Conservation (phyloP, 2,329 filamentous ascomycete species). For the Coniochaeta hoffmannii region DNA sequence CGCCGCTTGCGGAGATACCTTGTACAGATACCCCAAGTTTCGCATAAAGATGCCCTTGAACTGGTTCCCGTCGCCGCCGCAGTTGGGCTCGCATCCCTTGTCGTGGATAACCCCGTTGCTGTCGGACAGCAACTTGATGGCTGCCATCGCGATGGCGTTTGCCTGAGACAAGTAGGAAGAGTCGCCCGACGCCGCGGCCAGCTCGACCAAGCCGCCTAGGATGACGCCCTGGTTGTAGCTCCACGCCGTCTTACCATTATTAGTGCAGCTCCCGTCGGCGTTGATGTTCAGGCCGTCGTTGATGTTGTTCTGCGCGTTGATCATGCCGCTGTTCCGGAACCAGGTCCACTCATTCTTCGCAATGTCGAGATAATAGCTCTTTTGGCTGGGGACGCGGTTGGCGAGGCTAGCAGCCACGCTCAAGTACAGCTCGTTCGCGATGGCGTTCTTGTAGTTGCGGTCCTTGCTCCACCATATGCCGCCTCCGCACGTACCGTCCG, state of each 20-base stretch:
- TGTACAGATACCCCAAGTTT: conserved; percentile 51
- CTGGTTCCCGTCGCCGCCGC: conserved; percentile 44
- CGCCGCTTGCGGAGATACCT: conserved; percentile 36
- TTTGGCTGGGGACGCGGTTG: conserved; percentile 30
- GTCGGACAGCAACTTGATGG: conserved; percentile 34
- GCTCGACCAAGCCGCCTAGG: conserved; percentile 43
- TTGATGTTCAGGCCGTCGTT: conserved; percentile 43
- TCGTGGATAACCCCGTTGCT: conserved; percentile 43
- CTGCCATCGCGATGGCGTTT: conserved; percentile 41
- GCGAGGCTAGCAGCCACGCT: conserved; percentile 44
- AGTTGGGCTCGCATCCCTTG: conserved; percentile 40
- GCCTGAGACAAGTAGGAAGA: conserved; percentile 30
- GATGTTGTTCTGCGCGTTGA: conserved; percentile 40
- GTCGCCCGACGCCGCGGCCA: conserved; percentile 35
- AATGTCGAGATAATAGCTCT: conserved; percentile 34
- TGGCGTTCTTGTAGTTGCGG: conserved; percentile 41
- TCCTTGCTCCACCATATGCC: conserved; percentile 53
- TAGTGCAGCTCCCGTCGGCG: conserved; percentile 36
- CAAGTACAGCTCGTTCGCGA: conserved; percentile 50
- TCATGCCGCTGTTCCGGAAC: conserved; percentile 42
- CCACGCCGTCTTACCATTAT: conserved; percentile 38
- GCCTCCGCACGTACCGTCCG: conserved; percentile 38
- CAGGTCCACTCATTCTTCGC: conserved; percentile 43
- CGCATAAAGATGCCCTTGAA: conserved; percentile 68
- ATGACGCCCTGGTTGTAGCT: conserved; percentile 52